Percentiles rank a stretch among this genome's conserved stretches.
Evolutionary conservation across 1,139 yeast species (phyloP).

Genomic region (Debaryomyces subglobosus): DNA sequence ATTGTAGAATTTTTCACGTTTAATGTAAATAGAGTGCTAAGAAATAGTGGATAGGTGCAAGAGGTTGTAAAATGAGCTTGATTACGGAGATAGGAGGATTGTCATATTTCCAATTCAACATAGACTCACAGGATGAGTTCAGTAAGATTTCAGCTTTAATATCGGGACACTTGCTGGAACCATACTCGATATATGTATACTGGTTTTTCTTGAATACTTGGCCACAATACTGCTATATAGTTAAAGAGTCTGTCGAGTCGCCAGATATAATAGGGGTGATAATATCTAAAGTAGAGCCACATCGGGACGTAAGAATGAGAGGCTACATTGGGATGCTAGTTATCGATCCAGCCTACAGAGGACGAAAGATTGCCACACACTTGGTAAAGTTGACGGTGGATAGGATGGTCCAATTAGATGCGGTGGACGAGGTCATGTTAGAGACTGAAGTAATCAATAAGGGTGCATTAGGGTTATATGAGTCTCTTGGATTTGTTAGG

Average conservation of each 20-base stretch:
- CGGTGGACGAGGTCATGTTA: constrained; percentile 84
- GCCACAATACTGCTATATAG: constrained; percentile 50
- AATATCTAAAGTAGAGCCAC: constrained; percentile 82
- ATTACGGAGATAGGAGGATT: constrained; percentile 16
- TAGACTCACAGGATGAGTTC: constrained; percentile 30
- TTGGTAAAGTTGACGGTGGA: constrained; percentile 66
- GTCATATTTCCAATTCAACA: constrained; percentile 27
- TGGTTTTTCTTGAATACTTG: constrained; percentile 52
- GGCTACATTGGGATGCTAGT: constrained; percentile 98
- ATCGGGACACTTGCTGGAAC: constrained; percentile 44
- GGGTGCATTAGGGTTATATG: constrained; percentile 79
- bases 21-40: not conserved
- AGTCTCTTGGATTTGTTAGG: constrained; percentile 83
- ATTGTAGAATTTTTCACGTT: not conserved
- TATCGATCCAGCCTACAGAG: constrained; percentile 70
- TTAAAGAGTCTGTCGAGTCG: constrained; percentile 23
- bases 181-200: constrained; percentile 51
- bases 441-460: constrained; percentile 87
- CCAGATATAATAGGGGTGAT: constrained; percentile 68
- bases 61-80: not conserved
- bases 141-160: constrained; percentile 35
- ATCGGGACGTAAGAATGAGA: constrained; percentile 67
- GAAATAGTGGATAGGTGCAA: not conserved
- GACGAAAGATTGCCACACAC: constrained; percentile 77
- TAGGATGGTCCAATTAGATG: constrained; percentile 58